phyloP scores from a whole-genome alignment of 2,329 filamentous ascomycete species.

The Lasiodiplodia sp. region DNA sequence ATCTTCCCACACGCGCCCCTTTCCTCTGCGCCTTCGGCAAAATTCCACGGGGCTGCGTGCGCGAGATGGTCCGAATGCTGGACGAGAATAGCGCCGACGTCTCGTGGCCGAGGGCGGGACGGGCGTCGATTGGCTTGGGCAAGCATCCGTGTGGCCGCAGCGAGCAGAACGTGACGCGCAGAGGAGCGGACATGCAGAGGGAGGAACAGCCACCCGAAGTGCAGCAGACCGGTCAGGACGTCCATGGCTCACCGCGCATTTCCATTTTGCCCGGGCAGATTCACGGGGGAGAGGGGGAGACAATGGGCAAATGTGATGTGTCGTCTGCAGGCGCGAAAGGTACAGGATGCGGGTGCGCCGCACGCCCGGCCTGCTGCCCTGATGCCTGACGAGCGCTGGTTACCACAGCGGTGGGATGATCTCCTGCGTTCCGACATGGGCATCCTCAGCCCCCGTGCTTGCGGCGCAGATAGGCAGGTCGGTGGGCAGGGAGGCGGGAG shows the following conservation, averaged over 20 bases:
- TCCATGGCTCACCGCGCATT: conserved; percentile 18
- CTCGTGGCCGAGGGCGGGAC: conserved; percentile 9
- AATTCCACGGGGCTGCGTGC: conserved; percentile 8
- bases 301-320: conserved; percentile 10
- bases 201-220: conserved; percentile 19
- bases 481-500: conserved; percentile 12
- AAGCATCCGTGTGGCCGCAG: conserved; percentile 14
- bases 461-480: conserved; percentile 13
- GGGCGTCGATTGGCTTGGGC: conserved; percentile 14
- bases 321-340: conserved; percentile 24
- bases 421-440: conserved; percentile 5
- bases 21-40: conserved; percentile 13
- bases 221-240: conserved; percentile 25
- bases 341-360: conserved; percentile 21
- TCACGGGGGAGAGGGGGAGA: background rate
- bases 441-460: conserved; percentile 1
- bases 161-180: conserved; percentile 19
- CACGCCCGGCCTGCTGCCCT: conserved; percentile 9
- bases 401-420: conserved; percentile 10
- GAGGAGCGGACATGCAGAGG: conserved; percentile 15
- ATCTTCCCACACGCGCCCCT: conserved; percentile 11
- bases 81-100: conserved; percentile 21
- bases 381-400: background rate
- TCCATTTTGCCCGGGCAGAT: conserved; percentile 12
- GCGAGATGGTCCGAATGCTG: conserved; percentile 18